phyloP scores from a whole-genome alignment of 2,329 filamentous ascomycete genomes.

The Epichloe scottii region DNA sequence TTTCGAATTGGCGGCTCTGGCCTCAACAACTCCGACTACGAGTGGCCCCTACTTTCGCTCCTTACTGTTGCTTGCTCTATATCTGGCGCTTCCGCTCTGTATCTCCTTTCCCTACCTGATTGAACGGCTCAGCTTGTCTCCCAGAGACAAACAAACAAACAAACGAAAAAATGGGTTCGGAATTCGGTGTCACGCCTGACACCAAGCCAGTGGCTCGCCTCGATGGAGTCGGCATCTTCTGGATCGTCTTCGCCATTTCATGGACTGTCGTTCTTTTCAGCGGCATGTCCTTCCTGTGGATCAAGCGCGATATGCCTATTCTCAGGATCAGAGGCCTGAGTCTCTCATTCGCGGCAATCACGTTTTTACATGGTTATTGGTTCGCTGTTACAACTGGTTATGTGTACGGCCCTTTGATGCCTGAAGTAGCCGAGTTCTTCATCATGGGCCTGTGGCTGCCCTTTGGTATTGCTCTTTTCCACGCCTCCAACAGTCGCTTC shows the following conservation, averaged over 20 bases:
- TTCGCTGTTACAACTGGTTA: constrained; percentile 26
- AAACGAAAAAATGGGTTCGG: constrained; percentile 15
- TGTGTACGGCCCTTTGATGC: constrained; percentile 26
- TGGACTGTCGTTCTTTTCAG: constrained; percentile 27
- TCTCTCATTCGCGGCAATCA: constrained; percentile 28
- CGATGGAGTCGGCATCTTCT: constrained; percentile 29
- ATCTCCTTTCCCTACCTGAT: neutral
- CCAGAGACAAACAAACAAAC: neutral
- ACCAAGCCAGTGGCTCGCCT: constrained; percentile 20
- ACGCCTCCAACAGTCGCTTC: constrained; percentile 50
- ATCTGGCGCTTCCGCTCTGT: neutral
- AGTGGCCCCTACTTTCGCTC: neutral
- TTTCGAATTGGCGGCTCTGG: neutral
- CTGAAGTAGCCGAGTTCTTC: constrained; percentile 48
- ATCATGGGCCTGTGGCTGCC: constrained; percentile 55
- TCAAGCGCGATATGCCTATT: constrained; percentile 26
- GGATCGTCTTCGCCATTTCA: constrained; percentile 20
- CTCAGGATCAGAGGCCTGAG: constrained; percentile 27
- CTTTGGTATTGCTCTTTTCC: constrained; percentile 52
- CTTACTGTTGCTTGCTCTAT: neutral
- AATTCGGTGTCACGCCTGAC: constrained; percentile 19
- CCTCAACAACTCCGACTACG: neutral
- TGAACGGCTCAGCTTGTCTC: neutral
- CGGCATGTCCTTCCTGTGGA: constrained; percentile 29
- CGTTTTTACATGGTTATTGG: constrained; percentile 31